Percentiles rank a stretch among this genome's conserved stretches.
Evolutionary conservation across 1,139 yeast genomes (phyloP).

Genomic region (Wickerhamiella pararugosa): DNA sequence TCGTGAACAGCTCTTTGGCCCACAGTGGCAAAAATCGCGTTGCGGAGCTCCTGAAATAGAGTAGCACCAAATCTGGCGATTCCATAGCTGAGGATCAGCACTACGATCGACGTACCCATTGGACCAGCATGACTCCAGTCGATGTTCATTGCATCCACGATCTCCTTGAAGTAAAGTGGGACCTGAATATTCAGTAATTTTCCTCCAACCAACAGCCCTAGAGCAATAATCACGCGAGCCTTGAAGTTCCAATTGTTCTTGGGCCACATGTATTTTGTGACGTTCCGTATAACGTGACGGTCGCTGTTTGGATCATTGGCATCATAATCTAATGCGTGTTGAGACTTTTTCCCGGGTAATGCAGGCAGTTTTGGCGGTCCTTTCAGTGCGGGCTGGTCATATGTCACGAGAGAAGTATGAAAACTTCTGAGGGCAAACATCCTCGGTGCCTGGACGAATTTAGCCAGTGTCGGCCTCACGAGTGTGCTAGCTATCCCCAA

Average conservation of each 20-base stretch:
- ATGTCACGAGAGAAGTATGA: too few relatives aligned
- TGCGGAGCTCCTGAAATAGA: constrained; percentile 80
- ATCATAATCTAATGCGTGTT: too few relatives aligned
- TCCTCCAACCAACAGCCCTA: constrained; percentile 57
- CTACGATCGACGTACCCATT: constrained; percentile 39
- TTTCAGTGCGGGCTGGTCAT: too few relatives aligned
- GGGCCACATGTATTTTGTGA: constrained; percentile 83
- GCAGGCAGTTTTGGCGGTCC: too few relatives aligned
- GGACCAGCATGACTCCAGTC: constrained; percentile 66
- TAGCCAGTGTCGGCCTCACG: too few relatives aligned
- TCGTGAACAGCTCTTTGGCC: constrained; percentile 88
- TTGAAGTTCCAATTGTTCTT: constrained; percentile 51
- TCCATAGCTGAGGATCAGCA: constrained; percentile 79
- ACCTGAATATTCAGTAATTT: constrained; percentile 86
- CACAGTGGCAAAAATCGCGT: constrained; percentile 89
- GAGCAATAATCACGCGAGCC: constrained; percentile 60
- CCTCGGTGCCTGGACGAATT: too few relatives aligned
- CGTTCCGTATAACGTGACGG: constrained; percentile 16
- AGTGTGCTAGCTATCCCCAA: too few relatives aligned
- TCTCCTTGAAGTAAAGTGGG: constrained; percentile 82
- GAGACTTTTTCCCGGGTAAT: too few relatives aligned
- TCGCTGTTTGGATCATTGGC: too few relatives aligned
- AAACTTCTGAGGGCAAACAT: too few relatives aligned
- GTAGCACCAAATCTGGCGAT: constrained; percentile 91
- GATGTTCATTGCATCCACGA: constrained; percentile 83